Conservation (phyloP, 305 asterid species). For the Rubia balearica region DNA sequence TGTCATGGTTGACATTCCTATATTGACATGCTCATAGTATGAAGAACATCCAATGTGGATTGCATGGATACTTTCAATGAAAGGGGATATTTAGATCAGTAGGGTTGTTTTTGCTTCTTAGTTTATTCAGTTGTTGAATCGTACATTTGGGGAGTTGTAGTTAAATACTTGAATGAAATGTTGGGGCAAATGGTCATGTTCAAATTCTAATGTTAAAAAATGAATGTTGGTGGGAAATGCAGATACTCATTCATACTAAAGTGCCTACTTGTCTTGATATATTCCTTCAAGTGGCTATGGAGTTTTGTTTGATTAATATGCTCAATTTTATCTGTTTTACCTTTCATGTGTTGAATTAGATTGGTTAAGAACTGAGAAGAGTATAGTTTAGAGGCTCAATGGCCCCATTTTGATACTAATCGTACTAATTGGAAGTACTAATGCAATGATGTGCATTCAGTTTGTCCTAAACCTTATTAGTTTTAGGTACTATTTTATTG, state of each 20-base stretch:
- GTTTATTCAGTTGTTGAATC: background rate
- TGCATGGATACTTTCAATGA: conserved; percentile 17
- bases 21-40: conserved; percentile 41
- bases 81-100: background rate
- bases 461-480: no score
- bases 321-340: background rate
- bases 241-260: no score
- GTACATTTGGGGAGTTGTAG: background rate
- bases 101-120: background rate
- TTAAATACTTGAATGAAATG: background rate
- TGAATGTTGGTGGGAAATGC: background rate
- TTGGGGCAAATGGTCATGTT: background rate
- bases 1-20: conserved; percentile 96
- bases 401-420: no score
- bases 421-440: background rate
- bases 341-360: background rate
- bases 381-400: background rate
- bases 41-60: conserved; percentile 74
- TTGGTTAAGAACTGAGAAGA: background rate
- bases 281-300: background rate
- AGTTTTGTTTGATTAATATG: background rate
- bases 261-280: no score
- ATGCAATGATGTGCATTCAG: no score
- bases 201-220: background rate
- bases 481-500: no score